A percentile compares a stretch with the other conserved stretches of the same genome.
Evolutionary conservation across 2,329 filamentous ascomycete genomes (phyloP).

Genomic region (Aspergillus sp.): DNA sequence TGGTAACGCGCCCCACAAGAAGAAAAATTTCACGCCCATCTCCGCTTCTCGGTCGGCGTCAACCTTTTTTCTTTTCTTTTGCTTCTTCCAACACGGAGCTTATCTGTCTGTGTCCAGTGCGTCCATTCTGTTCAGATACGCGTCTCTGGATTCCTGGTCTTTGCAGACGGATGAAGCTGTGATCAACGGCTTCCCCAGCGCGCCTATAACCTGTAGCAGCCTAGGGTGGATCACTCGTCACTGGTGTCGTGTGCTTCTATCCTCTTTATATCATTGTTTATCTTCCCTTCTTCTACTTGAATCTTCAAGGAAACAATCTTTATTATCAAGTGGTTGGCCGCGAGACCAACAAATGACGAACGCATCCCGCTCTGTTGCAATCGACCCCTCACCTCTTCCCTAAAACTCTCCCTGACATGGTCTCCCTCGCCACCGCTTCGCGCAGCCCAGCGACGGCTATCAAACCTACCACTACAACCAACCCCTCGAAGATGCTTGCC

Average conservation of each 20-base stretch:
- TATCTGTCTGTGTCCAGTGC: constrained; percentile 1
- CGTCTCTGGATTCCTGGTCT: neutral
- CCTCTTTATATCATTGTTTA: neutral
- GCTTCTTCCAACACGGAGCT: neutral
- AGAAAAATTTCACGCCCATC: constrained; percentile 12
- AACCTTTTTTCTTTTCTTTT: neutral
- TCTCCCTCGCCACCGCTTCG: constrained; percentile 26
- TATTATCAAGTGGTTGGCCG: too few species aligned
- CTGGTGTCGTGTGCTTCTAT: neutral
- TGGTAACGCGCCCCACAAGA: constrained; percentile 9
- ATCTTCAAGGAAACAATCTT: too few species aligned
- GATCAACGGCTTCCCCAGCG: neutral
- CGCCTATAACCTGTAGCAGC: too few species aligned
- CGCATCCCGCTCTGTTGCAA: too few species aligned
- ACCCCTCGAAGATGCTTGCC: constrained; percentile 26
- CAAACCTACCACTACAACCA: constrained; percentile 11
- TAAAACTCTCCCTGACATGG: constrained; percentile 19
- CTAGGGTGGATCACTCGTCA: neutral
- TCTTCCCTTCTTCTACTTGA: neutral
- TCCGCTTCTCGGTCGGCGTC: neutral
- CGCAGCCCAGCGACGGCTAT: constrained; percentile 21
- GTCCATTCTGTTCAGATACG: neutral
- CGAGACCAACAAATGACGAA: too few species aligned
- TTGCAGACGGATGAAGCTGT: neutral
- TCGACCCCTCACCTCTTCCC: constrained; percentile 6